Percentiles rank a stretch among this genome's conserved stretches.
These are phyloP conservation scores for Pleurozium schreberi DNA, from an alignment of 225 moss, liverwort and hornwort genomes.

Conservation along the genomic window DNA sequence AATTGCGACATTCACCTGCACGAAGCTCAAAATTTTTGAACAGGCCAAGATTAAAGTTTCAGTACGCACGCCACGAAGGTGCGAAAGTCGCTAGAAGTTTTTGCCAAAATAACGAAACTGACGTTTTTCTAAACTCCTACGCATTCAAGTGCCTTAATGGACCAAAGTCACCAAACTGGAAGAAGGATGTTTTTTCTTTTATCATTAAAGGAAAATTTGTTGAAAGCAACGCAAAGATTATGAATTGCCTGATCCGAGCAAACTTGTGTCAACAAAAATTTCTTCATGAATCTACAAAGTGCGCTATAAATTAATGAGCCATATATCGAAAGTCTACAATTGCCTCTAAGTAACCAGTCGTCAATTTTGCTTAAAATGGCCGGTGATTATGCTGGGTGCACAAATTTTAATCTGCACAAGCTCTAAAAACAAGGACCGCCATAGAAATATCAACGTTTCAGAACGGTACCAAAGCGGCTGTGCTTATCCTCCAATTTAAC, in stretches of 20 bases:
- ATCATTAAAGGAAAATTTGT: not conserved
- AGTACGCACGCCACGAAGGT: not conserved
- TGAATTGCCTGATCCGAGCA: no score
- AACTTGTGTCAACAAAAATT: not conserved
- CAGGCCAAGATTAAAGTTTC: not conserved
- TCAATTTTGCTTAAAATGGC: no score
- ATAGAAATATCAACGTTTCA: no score
- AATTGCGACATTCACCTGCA: not conserved
- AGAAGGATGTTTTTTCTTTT: not conserved
- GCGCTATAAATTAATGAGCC: no score
- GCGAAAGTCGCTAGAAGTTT: not conserved
- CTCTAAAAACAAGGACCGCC: not conserved
- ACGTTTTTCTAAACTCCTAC: not conserved
- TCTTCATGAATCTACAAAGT: no score
- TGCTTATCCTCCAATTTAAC: not conserved
- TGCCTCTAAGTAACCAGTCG: no score
- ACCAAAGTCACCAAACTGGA: not conserved
- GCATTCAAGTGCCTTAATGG: not conserved
- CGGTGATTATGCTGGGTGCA: not conserved
- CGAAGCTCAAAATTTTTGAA: not conserved
- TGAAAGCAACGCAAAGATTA: no score
- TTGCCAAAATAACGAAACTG: not conserved
- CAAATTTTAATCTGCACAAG: not conserved
- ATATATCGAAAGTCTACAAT: no score
- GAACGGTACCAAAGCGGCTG: no score